Conservation (phyloP, 2,329 filamentous ascomycete species). For the Colletotrichum karsti region DNA sequence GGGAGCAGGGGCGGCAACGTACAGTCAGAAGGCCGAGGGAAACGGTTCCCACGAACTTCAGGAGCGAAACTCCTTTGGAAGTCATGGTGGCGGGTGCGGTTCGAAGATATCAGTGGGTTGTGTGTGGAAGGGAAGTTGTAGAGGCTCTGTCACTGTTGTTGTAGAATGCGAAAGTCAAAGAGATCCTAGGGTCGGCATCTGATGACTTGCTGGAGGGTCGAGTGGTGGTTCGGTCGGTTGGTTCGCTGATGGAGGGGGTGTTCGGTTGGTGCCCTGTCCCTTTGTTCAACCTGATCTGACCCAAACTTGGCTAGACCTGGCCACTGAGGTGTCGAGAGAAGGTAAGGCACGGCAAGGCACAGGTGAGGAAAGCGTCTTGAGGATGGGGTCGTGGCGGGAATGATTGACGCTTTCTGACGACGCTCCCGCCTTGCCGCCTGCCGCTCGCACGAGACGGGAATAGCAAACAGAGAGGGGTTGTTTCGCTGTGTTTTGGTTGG, state of each 20-base stretch:
- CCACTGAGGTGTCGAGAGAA: slow-evolving; percentile 7
- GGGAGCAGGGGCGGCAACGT: slow-evolving; percentile 45
- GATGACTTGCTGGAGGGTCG: background rate
- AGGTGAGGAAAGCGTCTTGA: background rate
- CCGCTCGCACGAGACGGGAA: slow-evolving; percentile 24
- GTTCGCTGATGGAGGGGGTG: slow-evolving; percentile 15
- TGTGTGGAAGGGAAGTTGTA: background rate
- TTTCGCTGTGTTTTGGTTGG: slow-evolving; percentile 19
- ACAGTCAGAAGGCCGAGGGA: slow-evolving; percentile 90
- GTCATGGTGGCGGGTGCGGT: slow-evolving; percentile 58
- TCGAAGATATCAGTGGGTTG: background rate
- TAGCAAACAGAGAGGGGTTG: slow-evolving; percentile 19
- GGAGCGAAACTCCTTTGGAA: slow-evolving; percentile 75
- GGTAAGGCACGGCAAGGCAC: background rate
- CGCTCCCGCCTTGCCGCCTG: slow-evolving; percentile 27
- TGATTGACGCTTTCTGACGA: slow-evolving; percentile 23
- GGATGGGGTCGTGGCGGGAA: slow-evolving; percentile 10
- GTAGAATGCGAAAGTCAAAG: slow-evolving; percentile 8
- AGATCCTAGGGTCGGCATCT: background rate
- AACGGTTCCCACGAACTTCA: slow-evolving; percentile 94
- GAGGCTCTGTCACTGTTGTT: background rate
- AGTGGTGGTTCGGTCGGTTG: background rate
- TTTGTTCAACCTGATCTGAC: slow-evolving; percentile 18
- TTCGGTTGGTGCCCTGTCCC: background rate
- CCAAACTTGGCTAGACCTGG: background rate